These are phyloP conservation scores for Aspergillus sp. DNA, from an alignment of 2,329 filamentous ascomycete genomes.

Conservation along the genomic window DNA sequence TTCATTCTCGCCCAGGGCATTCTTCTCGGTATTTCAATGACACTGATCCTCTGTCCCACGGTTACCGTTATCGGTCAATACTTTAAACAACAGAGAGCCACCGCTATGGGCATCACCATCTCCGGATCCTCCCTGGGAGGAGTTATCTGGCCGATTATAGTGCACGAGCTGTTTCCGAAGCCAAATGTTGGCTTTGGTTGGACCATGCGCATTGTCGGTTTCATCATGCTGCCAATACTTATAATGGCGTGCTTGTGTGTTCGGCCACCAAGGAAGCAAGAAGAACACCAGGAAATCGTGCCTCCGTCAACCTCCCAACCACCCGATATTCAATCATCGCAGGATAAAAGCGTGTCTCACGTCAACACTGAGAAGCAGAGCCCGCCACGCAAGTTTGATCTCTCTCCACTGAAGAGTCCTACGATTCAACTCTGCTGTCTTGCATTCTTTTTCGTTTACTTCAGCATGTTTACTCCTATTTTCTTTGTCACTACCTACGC, in stretches of 20 bases:
- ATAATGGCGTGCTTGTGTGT: slow-evolving; percentile 19
- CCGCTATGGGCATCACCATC: slow-evolving; percentile 26
- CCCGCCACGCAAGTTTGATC: slow-evolving; percentile 5
- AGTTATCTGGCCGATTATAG: slow-evolving; percentile 28
- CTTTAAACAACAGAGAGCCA: slow-evolving; percentile 21
- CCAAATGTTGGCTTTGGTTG: slow-evolving; percentile 23
- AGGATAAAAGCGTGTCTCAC: background rate
- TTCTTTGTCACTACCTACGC: slow-evolving; percentile 31
- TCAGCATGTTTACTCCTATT: slow-evolving; percentile 34
- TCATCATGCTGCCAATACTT: slow-evolving; percentile 34
- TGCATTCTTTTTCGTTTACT: slow-evolving; percentile 29
- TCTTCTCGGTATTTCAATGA: slow-evolving; percentile 24
- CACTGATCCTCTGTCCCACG: slow-evolving; percentile 22
- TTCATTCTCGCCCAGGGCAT: slow-evolving; percentile 34
- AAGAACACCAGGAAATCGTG: background rate
- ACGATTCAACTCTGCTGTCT: slow-evolving; percentile 19
- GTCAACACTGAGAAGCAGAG: slow-evolving; percentile 1
- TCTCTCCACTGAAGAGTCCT: slow-evolving; percentile 17
- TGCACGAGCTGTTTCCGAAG: slow-evolving; percentile 22
- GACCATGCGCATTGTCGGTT: slow-evolving; percentile 35
- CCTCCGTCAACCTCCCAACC: no score
- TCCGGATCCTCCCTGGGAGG: slow-evolving; percentile 29
- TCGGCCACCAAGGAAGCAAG: slow-evolving; percentile 1
- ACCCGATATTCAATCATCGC: background rate
- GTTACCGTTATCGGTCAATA: slow-evolving; percentile 23